Evolutionary conservation across 2,329 filamentous ascomycete species (phyloP).

Genomic region (Fusarium albosuccineum): DNA sequence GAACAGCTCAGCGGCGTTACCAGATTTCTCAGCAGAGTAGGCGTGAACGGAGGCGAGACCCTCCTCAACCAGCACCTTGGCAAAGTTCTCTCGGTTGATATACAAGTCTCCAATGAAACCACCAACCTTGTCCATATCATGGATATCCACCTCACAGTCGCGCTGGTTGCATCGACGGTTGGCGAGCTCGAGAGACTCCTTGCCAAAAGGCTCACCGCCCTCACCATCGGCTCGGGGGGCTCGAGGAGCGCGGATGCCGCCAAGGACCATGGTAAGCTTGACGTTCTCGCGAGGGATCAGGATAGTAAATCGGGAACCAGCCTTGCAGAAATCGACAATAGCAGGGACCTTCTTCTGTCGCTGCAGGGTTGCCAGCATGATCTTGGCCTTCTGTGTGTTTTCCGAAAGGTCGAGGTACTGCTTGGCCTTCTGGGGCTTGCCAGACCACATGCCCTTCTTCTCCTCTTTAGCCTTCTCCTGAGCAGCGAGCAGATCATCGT

Average conservation of each 20-base stretch:
- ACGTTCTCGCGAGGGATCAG: constrained; percentile 92
- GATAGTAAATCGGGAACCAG: constrained; percentile 93
- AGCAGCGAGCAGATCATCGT: constrained; percentile 86
- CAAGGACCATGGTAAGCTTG: constrained; percentile 94
- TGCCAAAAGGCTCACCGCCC: constrained; percentile 92
- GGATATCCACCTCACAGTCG: constrained; percentile 95
- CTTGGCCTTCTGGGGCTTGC: constrained; percentile 86
- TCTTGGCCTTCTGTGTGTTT: constrained; percentile 93
- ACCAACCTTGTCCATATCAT: constrained; percentile 95
- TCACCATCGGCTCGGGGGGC: constrained; percentile 81
- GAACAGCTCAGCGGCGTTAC: constrained; percentile 87
- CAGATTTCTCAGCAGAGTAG: constrained; percentile 96
- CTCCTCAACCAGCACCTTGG: constrained; percentile 93
- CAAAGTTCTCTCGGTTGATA: constrained; percentile 95
- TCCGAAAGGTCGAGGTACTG: constrained; percentile 92
- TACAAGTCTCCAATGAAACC: constrained; percentile 97
- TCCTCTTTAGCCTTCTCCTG: constrained; percentile 87
- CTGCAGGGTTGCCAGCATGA: constrained; percentile 87
- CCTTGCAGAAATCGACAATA: constrained; percentile 97
- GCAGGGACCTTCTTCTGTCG: constrained; percentile 93
- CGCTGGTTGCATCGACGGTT: constrained; percentile 91
- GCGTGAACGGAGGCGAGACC: constrained; percentile 92
- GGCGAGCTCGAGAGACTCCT: constrained; percentile 93
- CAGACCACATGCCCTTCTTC: constrained; percentile 94
- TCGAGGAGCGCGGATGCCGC: constrained; percentile 89